Base-by-base conservation (phyloP, 108 stramenopile species). In the Skeletonema potamos region DNA sequence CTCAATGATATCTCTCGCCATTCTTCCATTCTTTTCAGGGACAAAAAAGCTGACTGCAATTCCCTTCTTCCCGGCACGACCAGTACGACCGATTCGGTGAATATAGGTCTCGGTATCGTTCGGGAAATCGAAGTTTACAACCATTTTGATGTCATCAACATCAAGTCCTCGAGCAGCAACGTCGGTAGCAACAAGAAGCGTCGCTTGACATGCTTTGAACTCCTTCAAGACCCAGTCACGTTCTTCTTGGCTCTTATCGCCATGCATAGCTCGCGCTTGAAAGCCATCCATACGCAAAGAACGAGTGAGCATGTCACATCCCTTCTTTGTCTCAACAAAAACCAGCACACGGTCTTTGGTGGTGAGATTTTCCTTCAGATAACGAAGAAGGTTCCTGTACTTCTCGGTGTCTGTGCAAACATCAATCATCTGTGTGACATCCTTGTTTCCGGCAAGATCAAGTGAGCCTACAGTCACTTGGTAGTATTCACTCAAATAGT, bases 101-200 rank as follows among this genome's bases (percentile, higher is more conserved):
- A 93, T 83, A 73, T 96, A 97, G 55, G 66, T 85, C 64, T 94
- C 94, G 62, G 88, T 89, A 72, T 91, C 92, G 54, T 87, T 88
- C 33, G 96, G 90, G 57, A 96, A 90, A 79, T 96, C 96, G 66
- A 92, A 96, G 74, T 96, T 96, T 30, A 95, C 90, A 7, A 97
- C 97, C 91, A 96, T 93, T 48, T 83, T 86, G 73, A 99, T 95
- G 58, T 97, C 96, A 81, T 96, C 94, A 41, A 96, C 88, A 70
- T 98, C 98, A 28, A 99, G 81, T 32, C 99, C 99, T 10, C 99
- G 89, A 15, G 99, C 98, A 28, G 99, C 99, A 27, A 99, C 99
- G 82, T 99, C 99, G 6, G 80, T 99, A 11, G 99, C 99, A 34
- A 98, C 92, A 33, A 99, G 77, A 48, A 99, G 72, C 36, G 91